Evolutionary conservation across 768 basidiomycete species (phyloP), one percentile per base, ranked within the genome.

Genomic region (Pulveroboletus sp.): DNA sequence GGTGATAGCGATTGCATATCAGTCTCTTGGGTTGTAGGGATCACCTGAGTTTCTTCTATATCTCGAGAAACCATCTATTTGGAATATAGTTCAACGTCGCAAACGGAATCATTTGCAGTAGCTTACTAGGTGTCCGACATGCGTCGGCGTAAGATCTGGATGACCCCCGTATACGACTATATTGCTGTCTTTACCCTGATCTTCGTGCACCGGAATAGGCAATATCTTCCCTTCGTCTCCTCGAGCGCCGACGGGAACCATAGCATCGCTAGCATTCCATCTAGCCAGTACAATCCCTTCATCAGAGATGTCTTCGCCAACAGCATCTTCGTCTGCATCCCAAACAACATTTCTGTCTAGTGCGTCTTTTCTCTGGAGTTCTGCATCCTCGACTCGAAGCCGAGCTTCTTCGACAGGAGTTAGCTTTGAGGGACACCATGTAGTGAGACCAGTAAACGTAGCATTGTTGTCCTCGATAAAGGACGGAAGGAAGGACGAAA

Each of bases 401-500:
- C 68, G 69, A 2, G 79, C 78, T 59, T 85, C 84, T 64, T 86
- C 74, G 6, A 76, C 63, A 14, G 84, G 82, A 1, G 81, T 81
- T 2, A 82, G 69, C 45, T 64, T 68, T 8, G 73, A 72, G 14
- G 67, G 67, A 48, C 58, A 57, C 31, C 54, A 53, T 3, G 55
- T 49, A 10, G 71, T 64, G 1, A 70, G 79, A 26, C 84, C 84
- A 4, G 72, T 62, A 57, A 82, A 83, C 1, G 74, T 63, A 5
- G 78, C 78, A 51, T 79, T 70, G 43, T 86, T 78, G 53, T 84
- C 73, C 47, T 83, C 80, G 3, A 69, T 72, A 15, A 75, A 73
- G 4, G 80, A 80, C 3, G 90, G 90, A 21, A 93, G 73, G 56
- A 82, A 86, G 5, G 78, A 78, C 1, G 86, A 81, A 39, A 93